Evolutionary conservation across 2,329 filamentous ascomycete genomes (phyloP), one percentile per base, ranked within the genome.

Genomic region (Fusarium poae): DNA sequence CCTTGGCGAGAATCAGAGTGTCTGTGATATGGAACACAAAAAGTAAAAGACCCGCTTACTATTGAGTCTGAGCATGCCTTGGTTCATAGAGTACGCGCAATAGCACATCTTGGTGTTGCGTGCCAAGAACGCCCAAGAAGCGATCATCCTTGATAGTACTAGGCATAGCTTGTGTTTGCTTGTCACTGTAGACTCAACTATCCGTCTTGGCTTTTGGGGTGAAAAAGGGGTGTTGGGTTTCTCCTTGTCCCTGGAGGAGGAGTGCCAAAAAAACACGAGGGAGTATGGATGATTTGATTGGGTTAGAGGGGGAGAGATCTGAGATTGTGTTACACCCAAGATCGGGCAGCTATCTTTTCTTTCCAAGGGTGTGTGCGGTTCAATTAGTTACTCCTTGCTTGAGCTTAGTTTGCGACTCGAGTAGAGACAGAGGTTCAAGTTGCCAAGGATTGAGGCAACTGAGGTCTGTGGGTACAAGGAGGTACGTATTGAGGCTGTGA

Each of bases 311-410:
- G 9, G 9, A 62, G 9, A 62, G 44, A 68, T 71, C 63, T 66
- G 18, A 70, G 58, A 60, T 70, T 63, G 35, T 57, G 62, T 72
- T 57, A 40, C 67, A 70, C 50, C 53, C 55, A 45, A 74, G 72
- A 74, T 74, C 72, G 72, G 72, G 72, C 72, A 74, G 65, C 68
- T 59, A 72, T 65, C 67, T 42, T 13, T 18, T 30, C 67, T 42
- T 13, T 18, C 20, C 25, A 20, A 45, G 43, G 43, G n/a, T 44
- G 12, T 44, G 12, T 6, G 13, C 10, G 18, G 18, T n/a, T 25
- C 15, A n/a, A n/a, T n/a, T n/a, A n/a, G n/a, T n/a, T n/a, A 10
- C 34, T 35, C 59, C 59, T 55, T 63, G 58, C 48, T 27, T 50
- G 10, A 51, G 37, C 23, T 16, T 44, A 43, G 60, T 44, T 65